phyloP scores from a whole-genome alignment of 2,329 filamentous ascomycete genomes.

The Trichoderma koningii region DNA sequence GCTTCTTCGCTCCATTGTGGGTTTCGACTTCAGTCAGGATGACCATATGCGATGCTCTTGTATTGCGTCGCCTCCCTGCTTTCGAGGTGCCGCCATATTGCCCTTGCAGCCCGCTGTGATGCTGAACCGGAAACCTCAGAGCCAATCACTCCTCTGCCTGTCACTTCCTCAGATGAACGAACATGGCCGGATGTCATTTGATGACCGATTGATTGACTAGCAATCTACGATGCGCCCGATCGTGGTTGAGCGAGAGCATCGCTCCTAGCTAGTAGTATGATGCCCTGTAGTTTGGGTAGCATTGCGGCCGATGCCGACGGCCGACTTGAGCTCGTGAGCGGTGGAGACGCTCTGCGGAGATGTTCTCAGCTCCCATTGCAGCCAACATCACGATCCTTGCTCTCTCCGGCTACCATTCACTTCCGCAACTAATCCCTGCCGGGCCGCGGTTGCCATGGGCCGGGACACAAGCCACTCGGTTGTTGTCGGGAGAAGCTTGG shows the following conservation, averaged over 20 bases:
- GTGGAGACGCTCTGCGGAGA: conserved; percentile 12
- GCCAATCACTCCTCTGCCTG: conserved; percentile 3
- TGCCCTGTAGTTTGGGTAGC: conserved; percentile 5
- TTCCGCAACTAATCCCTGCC: not conserved
- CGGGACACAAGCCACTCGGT: not conserved
- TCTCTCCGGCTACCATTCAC: not conserved
- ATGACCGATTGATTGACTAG: conserved; percentile 3
- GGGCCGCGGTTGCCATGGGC: not conserved
- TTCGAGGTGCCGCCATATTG: not conserved
- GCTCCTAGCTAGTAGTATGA: not conserved
- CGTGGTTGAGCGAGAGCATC: not conserved
- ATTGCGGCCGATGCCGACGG: conserved; percentile 2
- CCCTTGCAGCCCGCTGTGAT: conserved; percentile 13
- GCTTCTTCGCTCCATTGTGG: not conserved
- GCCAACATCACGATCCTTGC: conserved; percentile 12
- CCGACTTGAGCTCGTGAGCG: conserved; percentile 6
- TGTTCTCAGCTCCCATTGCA: conserved; percentile 10
- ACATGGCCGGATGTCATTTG: not conserved
- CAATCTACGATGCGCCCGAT: not conserved
- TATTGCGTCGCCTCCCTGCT: conserved; percentile 3
- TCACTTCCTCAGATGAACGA: not conserved
- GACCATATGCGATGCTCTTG: conserved; percentile 1
- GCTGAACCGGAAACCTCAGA: not conserved
- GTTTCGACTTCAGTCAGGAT: not conserved
- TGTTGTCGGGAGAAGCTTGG: not conserved